phyloP scores from a whole-genome alignment of 768 basidiomycete genomes.

The Bullera alba region DNA sequence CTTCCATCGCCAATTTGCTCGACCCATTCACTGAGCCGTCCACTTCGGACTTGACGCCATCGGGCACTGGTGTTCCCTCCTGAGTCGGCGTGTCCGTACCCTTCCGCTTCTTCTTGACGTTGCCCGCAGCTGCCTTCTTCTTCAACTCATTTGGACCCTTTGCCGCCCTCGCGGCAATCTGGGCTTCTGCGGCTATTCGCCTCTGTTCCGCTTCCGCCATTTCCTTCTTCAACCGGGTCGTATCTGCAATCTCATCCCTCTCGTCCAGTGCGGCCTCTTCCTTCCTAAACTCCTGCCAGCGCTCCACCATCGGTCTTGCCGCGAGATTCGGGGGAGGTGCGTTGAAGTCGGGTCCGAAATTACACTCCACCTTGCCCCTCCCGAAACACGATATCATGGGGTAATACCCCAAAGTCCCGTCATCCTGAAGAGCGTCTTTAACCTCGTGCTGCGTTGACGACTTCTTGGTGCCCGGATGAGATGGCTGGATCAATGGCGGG shows the following conservation, averaged over 20 bases:
- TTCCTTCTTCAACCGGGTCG: slow-evolving; percentile 24
- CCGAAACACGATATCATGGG: slow-evolving; percentile 92
- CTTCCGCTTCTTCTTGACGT: slow-evolving; percentile 4
- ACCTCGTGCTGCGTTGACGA: not conserved
- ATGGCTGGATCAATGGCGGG: slow-evolving; percentile 54
- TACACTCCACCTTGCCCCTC: slow-evolving; percentile 71
- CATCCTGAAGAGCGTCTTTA: slow-evolving; percentile 76
- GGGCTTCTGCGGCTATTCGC: not conserved
- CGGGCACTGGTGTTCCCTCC: not conserved
- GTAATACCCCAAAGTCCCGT: slow-evolving; percentile 91
- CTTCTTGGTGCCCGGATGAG: slow-evolving; percentile 48
- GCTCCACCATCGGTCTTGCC: slow-evolving; percentile 67
- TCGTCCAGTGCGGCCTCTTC: slow-evolving; percentile 75
- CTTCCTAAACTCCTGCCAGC: slow-evolving; percentile 74
- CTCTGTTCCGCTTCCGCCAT: slow-evolving; percentile 11
- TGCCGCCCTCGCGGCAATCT: not conserved
- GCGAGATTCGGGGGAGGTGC: slow-evolving; percentile 18
- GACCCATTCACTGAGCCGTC: not conserved
- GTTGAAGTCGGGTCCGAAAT: slow-evolving; percentile 74
- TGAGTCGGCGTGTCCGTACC: not conserved
- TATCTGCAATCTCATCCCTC: slow-evolving; percentile 61
- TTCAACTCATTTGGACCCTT: not conserved
- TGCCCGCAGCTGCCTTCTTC: not conserved
- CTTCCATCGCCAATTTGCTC: too few relatives aligned
- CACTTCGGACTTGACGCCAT: not conserved